A percentile compares a stretch with the other conserved stretches of the same genome.
These are phyloP conservation scores for Solanum habrochaites DNA, from an alignment of 257 asterid species.

Conservation along the genomic window DNA sequence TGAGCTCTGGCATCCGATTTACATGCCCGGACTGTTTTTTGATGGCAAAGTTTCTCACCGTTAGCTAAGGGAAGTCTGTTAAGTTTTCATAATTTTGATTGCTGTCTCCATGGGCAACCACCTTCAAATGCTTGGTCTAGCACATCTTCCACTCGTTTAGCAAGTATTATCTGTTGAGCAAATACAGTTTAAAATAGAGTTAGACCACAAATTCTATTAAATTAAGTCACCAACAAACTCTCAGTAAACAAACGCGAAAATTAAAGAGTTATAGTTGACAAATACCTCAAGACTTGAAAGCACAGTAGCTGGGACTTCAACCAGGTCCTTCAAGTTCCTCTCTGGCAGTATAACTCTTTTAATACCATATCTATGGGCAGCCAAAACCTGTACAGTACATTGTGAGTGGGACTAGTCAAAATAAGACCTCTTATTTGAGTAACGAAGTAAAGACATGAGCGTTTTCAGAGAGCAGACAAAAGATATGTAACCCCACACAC, in stretches of 20 bases:
- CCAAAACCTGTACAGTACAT: conserved; percentile 62
- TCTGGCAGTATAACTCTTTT: conserved; percentile 94
- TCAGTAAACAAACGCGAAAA: not conserved
- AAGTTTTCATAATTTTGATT: conserved; percentile 53
- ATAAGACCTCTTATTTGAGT: not conserved
- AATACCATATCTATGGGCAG: conserved; percentile 90
- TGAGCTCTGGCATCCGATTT: not conserved
- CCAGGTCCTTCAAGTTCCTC: conserved; percentile 89
- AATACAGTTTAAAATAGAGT: not conserved
- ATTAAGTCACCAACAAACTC: not conserved
- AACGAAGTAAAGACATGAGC: not conserved
- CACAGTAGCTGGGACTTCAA: conserved; percentile 87
- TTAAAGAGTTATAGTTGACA: not conserved
- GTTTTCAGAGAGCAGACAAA: not conserved
- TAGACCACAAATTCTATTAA: not conserved
- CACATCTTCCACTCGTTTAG: conserved; percentile 95
- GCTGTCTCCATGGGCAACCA: conserved; percentile 84
- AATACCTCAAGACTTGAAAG: conserved; percentile 79
- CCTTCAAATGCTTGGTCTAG: conserved; percentile 95
- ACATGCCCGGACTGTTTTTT: not conserved
- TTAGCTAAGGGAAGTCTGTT: not conserved
- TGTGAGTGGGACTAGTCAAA: not conserved
- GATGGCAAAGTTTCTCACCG: not conserved
- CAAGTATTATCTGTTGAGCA: conserved; percentile 52
- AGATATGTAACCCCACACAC: not conserved